A percentile compares a stretch with the other conserved stretches of the same genome.
These are phyloP conservation scores for Cladosporium sp. DNA, from an alignment of 2,329 filamentous ascomycete genomes.

Conservation along the genomic window DNA sequence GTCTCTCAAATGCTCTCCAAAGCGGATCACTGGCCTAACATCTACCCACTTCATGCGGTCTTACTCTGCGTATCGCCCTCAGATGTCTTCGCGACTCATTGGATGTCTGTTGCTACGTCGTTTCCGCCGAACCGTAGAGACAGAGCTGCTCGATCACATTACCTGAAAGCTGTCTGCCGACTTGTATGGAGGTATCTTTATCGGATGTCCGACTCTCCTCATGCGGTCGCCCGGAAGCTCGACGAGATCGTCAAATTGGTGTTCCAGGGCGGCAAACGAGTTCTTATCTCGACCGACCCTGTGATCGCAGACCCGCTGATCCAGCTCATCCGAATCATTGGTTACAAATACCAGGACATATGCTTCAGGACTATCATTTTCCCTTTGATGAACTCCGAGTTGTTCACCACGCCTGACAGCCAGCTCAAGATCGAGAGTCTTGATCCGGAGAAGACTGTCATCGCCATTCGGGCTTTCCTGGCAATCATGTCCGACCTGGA, in stretches of 20 bases:
- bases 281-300: constrained; percentile 74
- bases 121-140: constrained; percentile 82
- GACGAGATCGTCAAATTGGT: constrained; percentile 85
- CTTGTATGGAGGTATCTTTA: constrained; percentile 94
- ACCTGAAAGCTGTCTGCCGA: constrained; percentile 82
- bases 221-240: constrained; percentile 66
- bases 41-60: constrained; percentile 81
- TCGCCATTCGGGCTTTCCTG: constrained; percentile 89
- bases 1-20: constrained; percentile 82
- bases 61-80: constrained; percentile 81
- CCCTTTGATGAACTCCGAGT: constrained; percentile 83
- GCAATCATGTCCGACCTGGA: constrained; percentile 91
- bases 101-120: constrained; percentile 73
- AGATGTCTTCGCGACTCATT: constrained; percentile 78
- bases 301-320: constrained; percentile 85
- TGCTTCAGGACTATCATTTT: constrained; percentile 94
- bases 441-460: constrained; percentile 94
- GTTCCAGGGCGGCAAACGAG: constrained; percentile 71
- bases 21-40: constrained; percentile 82
- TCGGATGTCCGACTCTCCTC: constrained; percentile 62
- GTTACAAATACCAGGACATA: constrained; percentile 86
- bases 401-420: constrained; percentile 58
- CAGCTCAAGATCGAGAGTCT: constrained; percentile 85
- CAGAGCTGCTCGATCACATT: constrained; percentile 66
- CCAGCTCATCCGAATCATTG: constrained; percentile 89